Evolutionary conservation across 495 filamentous ascomycete genomes (phyloP).

Genomic region (Venustampulla echinocandica): DNA sequence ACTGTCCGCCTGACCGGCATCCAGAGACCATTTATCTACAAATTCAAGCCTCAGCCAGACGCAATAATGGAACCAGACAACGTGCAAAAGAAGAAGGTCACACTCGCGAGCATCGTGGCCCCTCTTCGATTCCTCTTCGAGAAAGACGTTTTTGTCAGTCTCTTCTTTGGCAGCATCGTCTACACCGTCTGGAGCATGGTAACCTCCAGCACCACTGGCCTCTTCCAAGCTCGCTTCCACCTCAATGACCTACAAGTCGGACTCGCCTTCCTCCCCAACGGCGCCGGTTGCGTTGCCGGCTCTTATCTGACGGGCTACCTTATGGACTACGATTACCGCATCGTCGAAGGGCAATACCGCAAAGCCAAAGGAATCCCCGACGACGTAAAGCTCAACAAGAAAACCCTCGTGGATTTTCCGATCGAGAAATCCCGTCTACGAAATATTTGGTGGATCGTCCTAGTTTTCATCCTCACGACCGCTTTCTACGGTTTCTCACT

Average conservation of each 20-base stretch:
- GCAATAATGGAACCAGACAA: constrained; percentile 1
- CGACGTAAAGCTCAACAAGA: constrained; percentile 5
- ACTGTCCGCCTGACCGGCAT: constrained; percentile 14
- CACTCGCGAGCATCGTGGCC: constrained; percentile 1
- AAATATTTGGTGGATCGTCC: constrained; percentile 24
- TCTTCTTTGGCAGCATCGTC: constrained; percentile 40
- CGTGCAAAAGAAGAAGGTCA: constrained; percentile 4
- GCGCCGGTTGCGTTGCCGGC: constrained; percentile 56
- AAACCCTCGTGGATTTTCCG: constrained; percentile 17
- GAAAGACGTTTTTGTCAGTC: constrained; percentile 28
- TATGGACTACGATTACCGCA: constrained; percentile 43
- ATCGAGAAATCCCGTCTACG: constrained; percentile 36
- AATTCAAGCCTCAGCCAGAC: constrained; percentile 2
- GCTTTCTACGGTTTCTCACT: constrained; percentile 16
- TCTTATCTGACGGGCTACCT: constrained; percentile 54
- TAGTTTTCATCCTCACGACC: constrained; percentile 26
- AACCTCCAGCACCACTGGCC: constrained; percentile 43
- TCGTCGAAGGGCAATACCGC: constrained; percentile 23
- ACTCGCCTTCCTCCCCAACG: constrained; percentile 50
- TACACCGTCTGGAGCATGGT: constrained; percentile 51
- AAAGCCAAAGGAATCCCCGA: background rate
- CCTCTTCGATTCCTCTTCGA: constrained; percentile 12
- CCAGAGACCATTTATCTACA: constrained; percentile 11
- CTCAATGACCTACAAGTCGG: constrained; percentile 57
- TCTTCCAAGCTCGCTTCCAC: constrained; percentile 50